Evolutionary conservation across 1,284 basidiomycete species (phyloP), one percentile per base, ranked within the genome.

Genomic region (Paramarasmius palmivorus): DNA sequence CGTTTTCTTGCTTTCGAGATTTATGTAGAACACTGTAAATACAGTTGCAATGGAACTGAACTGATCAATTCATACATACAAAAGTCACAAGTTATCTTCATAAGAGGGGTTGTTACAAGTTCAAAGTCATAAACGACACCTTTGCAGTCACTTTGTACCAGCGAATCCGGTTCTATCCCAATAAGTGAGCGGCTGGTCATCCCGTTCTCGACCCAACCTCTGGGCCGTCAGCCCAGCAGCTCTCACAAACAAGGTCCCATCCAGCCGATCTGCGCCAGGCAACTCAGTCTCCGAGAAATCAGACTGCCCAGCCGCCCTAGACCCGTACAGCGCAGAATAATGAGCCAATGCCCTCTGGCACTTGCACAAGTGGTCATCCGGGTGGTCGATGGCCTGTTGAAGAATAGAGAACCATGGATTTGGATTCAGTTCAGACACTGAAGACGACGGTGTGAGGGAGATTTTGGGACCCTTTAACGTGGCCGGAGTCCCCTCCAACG

Each of bases 341-440:
- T 83, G 78, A 5, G 77, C 74, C 23, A 88, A 66, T 3, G 84
- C 71, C 17, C 86, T 75, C 60, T 83, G 75, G 8, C 76, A 61
- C 67, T 88, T 88, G 55, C 77, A 74, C 2, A 87, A 63, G 63
- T 89, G 87, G 54, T 86, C 83, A 60, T 87, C 82, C 3, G 80
- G 79, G 57, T 83, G 78, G 19, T 74, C 62, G 47, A 83, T 59
- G 37, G 75, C 68, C 35, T 42, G 46, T 20, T 52, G 17, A 23
- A 57, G 52, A 37, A 55, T 34, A 35, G 50, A n/a, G 7, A 53
- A 29, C 56, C 53, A 55, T 23, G 49, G 44, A 22, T 60, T 55
- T 5, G 52, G 54, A 10, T 49, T 44, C 6, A 23, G 15, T n/a
- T 23, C 22, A 10, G 20, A 20, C 23, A 53, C 51, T 25, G 65